Evolutionary conservation across 2,329 filamentous ascomycete species (phyloP).

Genomic region (Aspergillus bombycis): DNA sequence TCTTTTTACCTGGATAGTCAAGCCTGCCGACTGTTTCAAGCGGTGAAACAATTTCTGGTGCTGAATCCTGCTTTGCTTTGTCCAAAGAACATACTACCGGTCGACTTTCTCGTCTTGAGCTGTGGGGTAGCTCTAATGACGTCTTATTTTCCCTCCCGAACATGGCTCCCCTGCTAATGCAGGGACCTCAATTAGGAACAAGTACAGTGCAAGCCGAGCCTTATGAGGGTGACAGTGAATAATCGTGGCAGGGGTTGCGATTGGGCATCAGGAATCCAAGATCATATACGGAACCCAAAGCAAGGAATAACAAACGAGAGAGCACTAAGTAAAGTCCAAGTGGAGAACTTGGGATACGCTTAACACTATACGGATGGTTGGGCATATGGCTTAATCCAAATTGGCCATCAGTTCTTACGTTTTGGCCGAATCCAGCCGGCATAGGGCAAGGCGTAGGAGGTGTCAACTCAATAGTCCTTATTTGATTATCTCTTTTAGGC

Average conservation of each 20-base stretch:
- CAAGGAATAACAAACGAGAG: background rate
- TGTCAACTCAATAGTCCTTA: constrained; percentile 1
- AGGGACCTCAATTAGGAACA: background rate
- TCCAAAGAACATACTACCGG: background rate
- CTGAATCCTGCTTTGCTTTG: background rate
- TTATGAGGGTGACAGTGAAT: background rate
- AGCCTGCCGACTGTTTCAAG: background rate
- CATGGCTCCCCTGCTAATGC: background rate
- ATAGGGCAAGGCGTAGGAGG: background rate
- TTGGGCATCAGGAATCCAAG: background rate
- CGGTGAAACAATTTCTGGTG: background rate
- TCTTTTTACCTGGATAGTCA: background rate
- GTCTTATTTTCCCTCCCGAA: background rate
- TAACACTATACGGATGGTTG: background rate
- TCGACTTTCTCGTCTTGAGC: background rate
- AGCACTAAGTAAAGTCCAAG: background rate
- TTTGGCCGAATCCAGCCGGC: background rate
- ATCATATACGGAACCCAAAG: background rate
- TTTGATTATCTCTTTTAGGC: background rate
- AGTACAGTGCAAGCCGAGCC: background rate
- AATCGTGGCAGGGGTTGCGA: background rate
- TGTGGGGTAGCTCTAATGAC: background rate
- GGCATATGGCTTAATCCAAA: background rate
- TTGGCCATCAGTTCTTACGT: background rate
- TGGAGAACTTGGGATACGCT: background rate